A percentile compares a stretch with the other conserved stretches of the same genome.
Evolutionary conservation across 1,139 yeast species (phyloP).

Genomic region (Nakaseomyces uthaithaninus): DNA sequence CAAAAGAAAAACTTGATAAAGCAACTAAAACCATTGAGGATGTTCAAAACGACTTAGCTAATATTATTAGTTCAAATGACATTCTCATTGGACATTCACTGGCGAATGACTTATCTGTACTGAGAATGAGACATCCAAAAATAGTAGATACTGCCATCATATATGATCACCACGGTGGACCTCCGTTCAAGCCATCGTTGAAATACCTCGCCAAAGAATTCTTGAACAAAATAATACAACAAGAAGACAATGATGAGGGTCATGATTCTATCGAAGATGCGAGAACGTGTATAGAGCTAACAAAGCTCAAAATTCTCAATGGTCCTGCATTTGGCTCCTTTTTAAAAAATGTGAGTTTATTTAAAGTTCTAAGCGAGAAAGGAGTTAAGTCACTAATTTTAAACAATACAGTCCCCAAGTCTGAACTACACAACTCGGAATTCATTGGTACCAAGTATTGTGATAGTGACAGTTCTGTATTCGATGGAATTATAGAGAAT

Average conservation of each 20-base stretch:
- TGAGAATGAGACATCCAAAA: constrained; percentile 52
- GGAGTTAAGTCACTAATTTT: constrained; percentile 38
- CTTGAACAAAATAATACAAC: constrained; percentile 55
- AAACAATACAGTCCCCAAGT: constrained; percentile 25
- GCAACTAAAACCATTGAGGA: constrained; percentile 62
- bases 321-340: constrained; percentile 61
- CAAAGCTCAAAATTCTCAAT: constrained; percentile 56
- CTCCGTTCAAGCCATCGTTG: constrained; percentile 70
- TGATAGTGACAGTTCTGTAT: constrained; percentile 51
- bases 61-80: constrained; percentile 43
- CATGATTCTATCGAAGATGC: constrained; percentile 90
- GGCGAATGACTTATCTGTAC: constrained; percentile 56
- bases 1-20: constrained; percentile 51
- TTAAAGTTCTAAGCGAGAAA: constrained; percentile 30
- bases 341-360: constrained; percentile 38
- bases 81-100: constrained; percentile 66
- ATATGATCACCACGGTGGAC: constrained; percentile 70
- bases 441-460: constrained; percentile 36
- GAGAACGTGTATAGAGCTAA: constrained; percentile 65
- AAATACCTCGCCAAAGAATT: constrained; percentile 54
- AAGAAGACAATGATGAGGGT: constrained; percentile 44
- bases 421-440: constrained; percentile 10
- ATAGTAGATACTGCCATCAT: constrained; percentile 61
- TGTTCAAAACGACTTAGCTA: constrained; percentile 50
- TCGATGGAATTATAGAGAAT: constrained; percentile 36